Conservation (phyloP, 1,139 yeast species). For the Sugiyamaella grinbergsii region DNA sequence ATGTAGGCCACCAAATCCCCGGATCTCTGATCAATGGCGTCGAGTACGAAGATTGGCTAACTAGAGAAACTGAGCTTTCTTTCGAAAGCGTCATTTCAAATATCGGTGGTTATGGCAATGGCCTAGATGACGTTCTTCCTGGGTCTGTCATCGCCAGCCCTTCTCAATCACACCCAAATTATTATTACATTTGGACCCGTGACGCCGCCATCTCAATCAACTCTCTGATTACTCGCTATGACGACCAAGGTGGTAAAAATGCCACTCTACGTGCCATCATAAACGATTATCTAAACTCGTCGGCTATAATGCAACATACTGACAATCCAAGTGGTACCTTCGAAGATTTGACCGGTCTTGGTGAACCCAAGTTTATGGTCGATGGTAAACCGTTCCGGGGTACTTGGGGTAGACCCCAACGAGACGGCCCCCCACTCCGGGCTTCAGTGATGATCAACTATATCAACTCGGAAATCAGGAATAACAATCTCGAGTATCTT, state of each 20-base stretch:
- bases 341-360: constrained; percentile 58
- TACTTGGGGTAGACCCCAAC: constrained; percentile 93
- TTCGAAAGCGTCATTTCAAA: constrained; percentile 60
- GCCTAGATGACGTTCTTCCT: constrained; percentile 48
- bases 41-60: constrained; percentile 62
- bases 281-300: constrained; percentile 63
- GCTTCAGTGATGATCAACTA: constrained; percentile 64
- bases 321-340: constrained; percentile 71
- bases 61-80: constrained; percentile 52
- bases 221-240: constrained; percentile 58
- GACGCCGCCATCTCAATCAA: constrained; percentile 84
- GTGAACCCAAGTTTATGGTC: constrained; percentile 84
- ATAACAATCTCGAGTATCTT: constrained; percentile 33
- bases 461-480: constrained; percentile 48
- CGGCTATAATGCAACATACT: constrained; percentile 61
- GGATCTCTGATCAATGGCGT: constrained; percentile 34
- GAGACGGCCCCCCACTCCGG: constrained; percentile 92
- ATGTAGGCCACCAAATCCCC: constrained; percentile 9
- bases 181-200: constrained; percentile 78
- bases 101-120: constrained; percentile 55
- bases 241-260: constrained; percentile 44
- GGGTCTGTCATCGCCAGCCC: constrained; percentile 90
- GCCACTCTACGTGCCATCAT: constrained; percentile 44
- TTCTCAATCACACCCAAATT: constrained; percentile 66
- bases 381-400: constrained; percentile 63